phyloP scores from a whole-genome alignment of 768 basidiomycete species.

The Dendrothele bispora region DNA sequence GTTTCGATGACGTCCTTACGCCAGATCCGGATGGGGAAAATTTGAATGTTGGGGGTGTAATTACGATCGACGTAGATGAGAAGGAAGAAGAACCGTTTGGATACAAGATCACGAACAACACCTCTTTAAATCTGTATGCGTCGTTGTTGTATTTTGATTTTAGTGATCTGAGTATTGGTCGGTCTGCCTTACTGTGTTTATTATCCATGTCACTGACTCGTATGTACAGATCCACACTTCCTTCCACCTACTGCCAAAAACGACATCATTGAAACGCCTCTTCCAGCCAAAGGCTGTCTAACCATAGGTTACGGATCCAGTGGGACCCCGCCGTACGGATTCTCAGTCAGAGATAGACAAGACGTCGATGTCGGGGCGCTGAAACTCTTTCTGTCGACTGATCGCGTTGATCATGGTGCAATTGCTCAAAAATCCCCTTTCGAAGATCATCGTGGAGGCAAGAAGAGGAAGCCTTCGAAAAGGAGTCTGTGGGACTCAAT shows the following conservation, averaged over 20 bases:
- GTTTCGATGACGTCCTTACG: constrained; percentile 2
- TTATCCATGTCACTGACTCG: background rate
- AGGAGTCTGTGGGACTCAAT: too few relatives aligned
- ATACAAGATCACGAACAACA: constrained; percentile 23
- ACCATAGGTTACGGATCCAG: constrained; percentile 27
- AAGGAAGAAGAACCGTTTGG: constrained; percentile 18
- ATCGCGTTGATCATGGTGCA: constrained; percentile 19
- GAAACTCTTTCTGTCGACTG: constrained; percentile 9
- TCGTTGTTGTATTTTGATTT: constrained; percentile 28
- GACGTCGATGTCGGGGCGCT: constrained; percentile 26
- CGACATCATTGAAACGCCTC: background rate
- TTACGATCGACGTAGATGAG: constrained; percentile 15
- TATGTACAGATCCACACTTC: background rate
- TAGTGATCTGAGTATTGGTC: constrained; percentile 26
- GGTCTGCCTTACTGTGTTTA: background rate
- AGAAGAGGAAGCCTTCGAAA: too few relatives aligned
- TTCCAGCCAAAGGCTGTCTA: constrained; percentile 2
- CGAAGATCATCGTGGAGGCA: background rate
- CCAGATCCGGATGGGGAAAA: constrained; percentile 14
- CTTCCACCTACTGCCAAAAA: background rate
- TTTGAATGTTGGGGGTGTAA: constrained; percentile 14
- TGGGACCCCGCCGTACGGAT: constrained; percentile 15
- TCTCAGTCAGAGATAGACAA: constrained; percentile 12
- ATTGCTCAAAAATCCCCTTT: constrained; percentile 20
- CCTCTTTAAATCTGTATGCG: constrained; percentile 17